A percentile compares a stretch with the other conserved stretches of the same genome.
These are phyloP conservation scores for Pestalotiopsis sp. DNA, from an alignment of 2,329 filamentous ascomycete genomes.

Conservation along the genomic window DNA sequence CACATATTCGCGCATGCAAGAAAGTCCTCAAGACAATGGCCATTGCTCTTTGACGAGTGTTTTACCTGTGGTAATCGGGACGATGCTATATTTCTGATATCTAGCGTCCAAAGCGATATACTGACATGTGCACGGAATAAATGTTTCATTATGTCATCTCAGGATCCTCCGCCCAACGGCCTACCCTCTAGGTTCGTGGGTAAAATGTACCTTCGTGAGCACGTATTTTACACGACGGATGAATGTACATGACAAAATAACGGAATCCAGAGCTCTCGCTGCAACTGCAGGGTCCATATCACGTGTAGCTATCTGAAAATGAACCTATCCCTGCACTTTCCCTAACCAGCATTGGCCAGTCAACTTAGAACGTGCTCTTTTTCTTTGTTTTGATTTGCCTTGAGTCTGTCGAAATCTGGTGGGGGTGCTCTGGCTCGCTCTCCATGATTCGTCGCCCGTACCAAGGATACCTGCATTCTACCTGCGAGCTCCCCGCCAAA, in stretches of 20 bases:
- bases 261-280: background rate
- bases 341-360: background rate
- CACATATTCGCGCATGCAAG: background rate
- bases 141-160: slow-evolving; percentile 9
- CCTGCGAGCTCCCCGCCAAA: background rate
- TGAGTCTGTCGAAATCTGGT: background rate
- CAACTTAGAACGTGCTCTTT: slow-evolving; percentile 2
- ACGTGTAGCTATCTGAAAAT: background rate
- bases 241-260: background rate
- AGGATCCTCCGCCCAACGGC: background rate
- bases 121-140: background rate
- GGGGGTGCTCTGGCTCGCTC: background rate
- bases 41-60: background rate
- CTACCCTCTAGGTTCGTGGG: background rate
- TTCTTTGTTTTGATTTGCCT: slow-evolving; percentile 11
- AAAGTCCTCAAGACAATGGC: background rate
- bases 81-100: background rate
- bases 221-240: background rate
- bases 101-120: background rate
- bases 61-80: background rate
- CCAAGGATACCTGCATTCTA: background rate
- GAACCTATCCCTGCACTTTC: background rate
- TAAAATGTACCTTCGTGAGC: background rate
- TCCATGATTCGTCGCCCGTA: background rate
- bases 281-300: background rate